Conservation (phyloP, 2,329 filamentous ascomycete genomes). For the Albophoma yamanashiensis region DNA sequence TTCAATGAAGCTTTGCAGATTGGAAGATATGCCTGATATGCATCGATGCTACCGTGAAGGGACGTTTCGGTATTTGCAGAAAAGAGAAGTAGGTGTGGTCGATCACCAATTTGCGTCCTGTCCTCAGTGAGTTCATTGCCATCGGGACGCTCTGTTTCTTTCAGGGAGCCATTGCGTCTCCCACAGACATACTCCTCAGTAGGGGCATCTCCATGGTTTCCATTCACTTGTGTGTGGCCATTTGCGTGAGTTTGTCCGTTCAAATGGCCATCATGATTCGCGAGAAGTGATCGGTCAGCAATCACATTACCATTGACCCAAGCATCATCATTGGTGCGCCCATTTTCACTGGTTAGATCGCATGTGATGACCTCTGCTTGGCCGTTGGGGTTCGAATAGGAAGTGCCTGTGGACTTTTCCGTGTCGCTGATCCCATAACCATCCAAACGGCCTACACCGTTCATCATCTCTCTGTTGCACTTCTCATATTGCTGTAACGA, state of each 20-base stretch:
- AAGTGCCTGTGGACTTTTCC: background rate
- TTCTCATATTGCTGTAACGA: background rate
- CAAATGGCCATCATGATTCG: background rate
- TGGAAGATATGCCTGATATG: constrained; percentile 2
- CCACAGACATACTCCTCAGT: background rate
- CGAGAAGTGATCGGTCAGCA: background rate
- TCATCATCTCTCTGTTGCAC: background rate
- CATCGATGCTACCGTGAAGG: constrained; percentile 11
- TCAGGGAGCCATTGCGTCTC: background rate
- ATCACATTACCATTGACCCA: background rate
- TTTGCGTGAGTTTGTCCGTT: background rate
- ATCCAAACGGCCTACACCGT: background rate
- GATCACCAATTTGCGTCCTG: background rate
- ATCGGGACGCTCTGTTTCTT: background rate
- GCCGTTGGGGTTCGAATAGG: background rate
- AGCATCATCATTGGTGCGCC: background rate
- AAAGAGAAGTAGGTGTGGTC: background rate
- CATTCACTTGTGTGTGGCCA: background rate
- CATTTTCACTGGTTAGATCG: background rate
- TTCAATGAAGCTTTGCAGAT: background rate
- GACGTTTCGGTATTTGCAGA: background rate
- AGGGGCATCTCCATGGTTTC: background rate
- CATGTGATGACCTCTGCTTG: no score
- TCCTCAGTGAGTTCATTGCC: no score
- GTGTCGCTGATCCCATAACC: background rate